Base-by-base conservation (phyloP, 2,329 filamentous ascomycete genomes). In the Aspergillus brunneoviolaceus region DNA sequence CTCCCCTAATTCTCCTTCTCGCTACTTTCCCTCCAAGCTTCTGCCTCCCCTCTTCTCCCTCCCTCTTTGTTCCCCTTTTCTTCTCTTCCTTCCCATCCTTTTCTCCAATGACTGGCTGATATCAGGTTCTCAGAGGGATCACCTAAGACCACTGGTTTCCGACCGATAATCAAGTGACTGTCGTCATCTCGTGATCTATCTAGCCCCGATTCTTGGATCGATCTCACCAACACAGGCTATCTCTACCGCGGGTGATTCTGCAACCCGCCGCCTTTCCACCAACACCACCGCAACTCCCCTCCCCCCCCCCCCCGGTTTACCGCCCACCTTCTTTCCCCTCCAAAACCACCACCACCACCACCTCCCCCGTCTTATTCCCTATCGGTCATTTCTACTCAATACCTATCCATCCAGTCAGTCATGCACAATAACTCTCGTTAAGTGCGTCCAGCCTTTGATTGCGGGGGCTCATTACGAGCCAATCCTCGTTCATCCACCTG, bases 341-440 rank as follows among this genome's bases (percentile, higher is more conserved):
- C 31, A 49, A 12, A 11, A 12, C 50, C 45, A 47, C 51, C 49
- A 48, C 49, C 55, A 35, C 42, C 19, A 42, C 42, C 57, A 19
- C 33, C 23, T 25, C 33, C 23, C 51, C 27, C 50, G 52, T 42
- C 58, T 27, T 35, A 58, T 51, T 31, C 54, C 53, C 53, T 65
- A 51, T 56, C 59, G 57, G 39, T 42, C 39, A n/a, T 42, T 42
- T 42, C 5, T 7, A 42, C 39, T n/a, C 39, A 42, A 42, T 14
- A n/a, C 39, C 39, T 42, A 42, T 14, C 4, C 33, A 14, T 11
- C 16, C 39, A 42, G 51, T 60, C 62, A 65, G 65, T 65, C 63
- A 67, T 67, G 65, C 65, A 54, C 65, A 63, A 57, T 58, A 39
- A 58, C 64, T 60, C 60, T 63, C 39, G 55, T 61, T 67, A 52